phyloP scores from a whole-genome alignment of 441 rosid species.

The Erodium trifolium region DNA sequence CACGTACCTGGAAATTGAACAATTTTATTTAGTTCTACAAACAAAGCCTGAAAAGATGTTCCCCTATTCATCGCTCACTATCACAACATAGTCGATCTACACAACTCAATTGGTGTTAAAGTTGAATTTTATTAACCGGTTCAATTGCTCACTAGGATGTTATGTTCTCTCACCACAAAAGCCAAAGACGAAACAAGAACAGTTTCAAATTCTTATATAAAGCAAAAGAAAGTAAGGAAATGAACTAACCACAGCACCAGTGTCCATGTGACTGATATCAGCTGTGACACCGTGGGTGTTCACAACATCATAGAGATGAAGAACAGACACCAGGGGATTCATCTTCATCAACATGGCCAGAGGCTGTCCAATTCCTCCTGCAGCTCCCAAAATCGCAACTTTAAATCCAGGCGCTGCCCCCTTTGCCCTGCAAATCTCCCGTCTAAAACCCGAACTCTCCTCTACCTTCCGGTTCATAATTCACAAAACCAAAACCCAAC shows the following conservation, averaged over 20 bases:
- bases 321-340: conserved; percentile 87
- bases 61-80: background rate
- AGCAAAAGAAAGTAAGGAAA: background rate
- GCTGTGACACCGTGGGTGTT: conserved; percentile 89
- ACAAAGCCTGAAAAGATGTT: background rate
- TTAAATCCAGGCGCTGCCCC: conserved; percentile 72
- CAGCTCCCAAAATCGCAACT: conserved; percentile 84
- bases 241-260: conserved; percentile 68
- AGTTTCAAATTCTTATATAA: too few species aligned
- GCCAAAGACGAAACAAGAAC: background rate
- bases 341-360: conserved; percentile 81
- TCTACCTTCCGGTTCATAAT: conserved; percentile 31
- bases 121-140: background rate
- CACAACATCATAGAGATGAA: conserved; percentile 91
- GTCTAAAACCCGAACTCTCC: conserved; percentile 31
- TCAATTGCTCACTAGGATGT: background rate
- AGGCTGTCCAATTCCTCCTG: conserved; percentile 92
- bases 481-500: background rate
- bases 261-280: conserved; percentile 91
- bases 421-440: conserved; percentile 50
- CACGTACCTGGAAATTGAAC: conserved; percentile 44
- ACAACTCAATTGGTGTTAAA: background rate
- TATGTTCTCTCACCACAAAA: too few species aligned
- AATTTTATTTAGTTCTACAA: background rate
- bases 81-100: background rate